Base-by-base conservation (phyloP, 345 rosid species). In the Noccaea caerulescens region DNA sequence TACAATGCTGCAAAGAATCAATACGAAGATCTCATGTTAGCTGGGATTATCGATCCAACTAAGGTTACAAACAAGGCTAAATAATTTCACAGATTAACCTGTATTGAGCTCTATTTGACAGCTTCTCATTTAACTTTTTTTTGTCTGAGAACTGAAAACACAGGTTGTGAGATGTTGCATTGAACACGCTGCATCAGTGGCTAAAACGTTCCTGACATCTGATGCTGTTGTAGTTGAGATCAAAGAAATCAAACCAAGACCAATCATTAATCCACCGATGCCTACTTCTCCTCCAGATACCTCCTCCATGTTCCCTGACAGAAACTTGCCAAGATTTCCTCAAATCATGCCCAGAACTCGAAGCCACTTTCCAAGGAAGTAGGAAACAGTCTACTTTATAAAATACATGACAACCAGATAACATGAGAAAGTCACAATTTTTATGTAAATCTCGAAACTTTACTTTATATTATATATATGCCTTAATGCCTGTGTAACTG, bases 151-250 rank as follows among this genome's bases (percentile, higher is more conserved):
- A 34, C 52, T 52, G 3, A 13, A 52, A 44, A 36, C 10, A 76
- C 86, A 93, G 98, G 96, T 91, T 12, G 92, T 91, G 62, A 83
- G 97, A 82, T 93, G 94, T 72, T 93, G 94, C 75, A 64, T 93
- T 82, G 98, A 91, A 87, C 84, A 93, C 69, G 88, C 98, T 36
- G 83, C 97, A 62, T 87, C 96, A 5, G 97, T 90, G 63, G 98
- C 98, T 37, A 89, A 81, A 77, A 85, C 85, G 65, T 89, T 91
- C 72, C 82, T 90, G 58, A 88, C 85, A 49, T 83, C 90, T 0
- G 93, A 91, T 77, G 92, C 91, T 56, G 94, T 91, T 58, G 86
- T 93, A 38, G 91, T 93, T 16, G 88, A 89, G 59, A 81, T 81
- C 18, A 93, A 80, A 77, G 91, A 84, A 75, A 50, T 68, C 63